A percentile compares a stretch with the other conserved stretches of the same genome.
Conservation (phyloP, 768 basidiomycete species). For the Cystofilobasidium macerans region DNA sequence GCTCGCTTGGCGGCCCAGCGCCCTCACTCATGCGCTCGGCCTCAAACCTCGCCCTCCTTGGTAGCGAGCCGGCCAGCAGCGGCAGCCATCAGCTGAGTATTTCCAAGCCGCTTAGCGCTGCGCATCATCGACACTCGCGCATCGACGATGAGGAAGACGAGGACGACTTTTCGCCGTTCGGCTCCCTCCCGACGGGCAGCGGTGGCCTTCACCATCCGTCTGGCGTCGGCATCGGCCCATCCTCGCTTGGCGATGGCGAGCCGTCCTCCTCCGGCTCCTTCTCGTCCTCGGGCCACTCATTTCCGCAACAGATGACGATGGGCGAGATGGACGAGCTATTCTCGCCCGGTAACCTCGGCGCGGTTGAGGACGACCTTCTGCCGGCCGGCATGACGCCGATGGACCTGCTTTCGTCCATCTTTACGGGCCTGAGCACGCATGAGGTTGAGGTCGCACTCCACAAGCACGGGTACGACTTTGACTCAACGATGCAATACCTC, state of each 20-base stretch:
- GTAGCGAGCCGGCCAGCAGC: not conserved
- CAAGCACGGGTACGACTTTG: slow-evolving; percentile 84
- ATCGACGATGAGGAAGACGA: slow-evolving; percentile 48
- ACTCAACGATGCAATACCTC: slow-evolving; percentile 87
- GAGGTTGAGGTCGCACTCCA: slow-evolving; percentile 89
- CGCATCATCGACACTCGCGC: slow-evolving; percentile 20
- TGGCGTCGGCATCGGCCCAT: too few species aligned
- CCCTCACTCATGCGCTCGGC: slow-evolving; percentile 44
- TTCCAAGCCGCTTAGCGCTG: not conserved
- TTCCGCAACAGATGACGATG: slow-evolving; percentile 24
- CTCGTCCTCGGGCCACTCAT: slow-evolving; percentile 18
- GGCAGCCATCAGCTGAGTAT: too few species aligned
- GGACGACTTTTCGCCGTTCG: slow-evolving; percentile 40
- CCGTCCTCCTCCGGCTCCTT: slow-evolving; percentile 22
- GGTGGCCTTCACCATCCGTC: too few species aligned
- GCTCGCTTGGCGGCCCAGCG: slow-evolving; percentile 31
- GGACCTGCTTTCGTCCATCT: slow-evolving; percentile 87
- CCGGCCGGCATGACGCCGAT: slow-evolving; percentile 64
- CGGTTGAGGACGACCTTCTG: slow-evolving; percentile 19
- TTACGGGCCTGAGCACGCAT: slow-evolving; percentile 74
- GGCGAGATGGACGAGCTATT: slow-evolving; percentile 16
- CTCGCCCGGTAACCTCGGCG: slow-evolving; percentile 1
- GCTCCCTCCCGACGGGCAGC: slow-evolving; percentile 43
- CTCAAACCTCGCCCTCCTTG: slow-evolving; percentile 17
- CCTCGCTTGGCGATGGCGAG: too few species aligned